Evolutionary conservation across 2,329 filamentous ascomycete species (phyloP).

Genomic region (Venturia asperata): DNA sequence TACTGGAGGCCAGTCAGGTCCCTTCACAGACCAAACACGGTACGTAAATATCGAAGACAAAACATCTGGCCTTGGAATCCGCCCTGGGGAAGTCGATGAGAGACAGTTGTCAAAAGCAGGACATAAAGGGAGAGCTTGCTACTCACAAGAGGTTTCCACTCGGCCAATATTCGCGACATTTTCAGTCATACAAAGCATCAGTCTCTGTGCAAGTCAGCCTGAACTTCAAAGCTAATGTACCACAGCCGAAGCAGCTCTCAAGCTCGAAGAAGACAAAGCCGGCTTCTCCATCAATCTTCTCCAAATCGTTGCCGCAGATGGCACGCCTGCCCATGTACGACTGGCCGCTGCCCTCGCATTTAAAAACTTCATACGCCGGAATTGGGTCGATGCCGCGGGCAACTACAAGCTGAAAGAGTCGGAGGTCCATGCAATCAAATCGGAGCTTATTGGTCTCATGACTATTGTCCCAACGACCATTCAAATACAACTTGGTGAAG

Average conservation of each 20-base stretch:
- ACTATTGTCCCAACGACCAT: conserved; percentile 80
- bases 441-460: conserved; percentile 93
- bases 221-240: conserved; percentile 20
- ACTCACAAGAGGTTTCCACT: not conserved
- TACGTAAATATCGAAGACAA: conserved; percentile 37
- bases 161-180: not conserved
- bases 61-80: not conserved
- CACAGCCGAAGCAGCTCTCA: conserved; percentile 73
- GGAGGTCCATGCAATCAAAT: conserved; percentile 87
- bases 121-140: not conserved
- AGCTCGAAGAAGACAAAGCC: conserved; percentile 71
- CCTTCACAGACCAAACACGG: conserved; percentile 84
- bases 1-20: conserved; percentile 87
- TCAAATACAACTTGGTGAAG: conserved; percentile 90
- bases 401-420: conserved; percentile 77
- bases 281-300: conserved; percentile 81
- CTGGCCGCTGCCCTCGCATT: conserved; percentile 88
- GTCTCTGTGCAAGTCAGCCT: not conserved
- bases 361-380: conserved; percentile 95
- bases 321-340: conserved; percentile 67
- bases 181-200: not conserved
- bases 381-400: conserved; percentile 86
- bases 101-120: not conserved
- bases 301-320: conserved; percentile 75
- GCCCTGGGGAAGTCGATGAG: not conserved